Evolutionary conservation across 1,284 basidiomycete species (phyloP).

Genomic region (Rhizopogon hawkerae): DNA sequence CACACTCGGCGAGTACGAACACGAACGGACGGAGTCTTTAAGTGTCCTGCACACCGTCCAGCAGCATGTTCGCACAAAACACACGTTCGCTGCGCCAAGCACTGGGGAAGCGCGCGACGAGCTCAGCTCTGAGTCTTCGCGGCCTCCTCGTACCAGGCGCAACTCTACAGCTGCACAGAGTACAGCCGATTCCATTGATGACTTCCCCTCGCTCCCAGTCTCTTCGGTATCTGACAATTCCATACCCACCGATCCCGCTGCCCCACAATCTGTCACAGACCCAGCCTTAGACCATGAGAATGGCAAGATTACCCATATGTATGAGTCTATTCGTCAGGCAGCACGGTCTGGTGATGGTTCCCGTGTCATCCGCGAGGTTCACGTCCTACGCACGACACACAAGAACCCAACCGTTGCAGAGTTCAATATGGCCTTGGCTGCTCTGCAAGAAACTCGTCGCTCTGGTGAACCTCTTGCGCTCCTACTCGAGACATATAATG

Average conservation of each 20-base stretch:
- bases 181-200: constrained; percentile 7
- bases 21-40: constrained; percentile 32
- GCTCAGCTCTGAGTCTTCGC: constrained; percentile 14
- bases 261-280: constrained; percentile 25
- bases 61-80: constrained; percentile 47
- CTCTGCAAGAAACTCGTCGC: constrained; percentile 42
- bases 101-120: constrained; percentile 17
- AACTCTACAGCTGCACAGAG: constrained; percentile 36
- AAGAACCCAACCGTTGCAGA: constrained; percentile 30
- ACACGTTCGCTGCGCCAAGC: constrained; percentile 36
- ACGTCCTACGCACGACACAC: constrained; percentile 11
- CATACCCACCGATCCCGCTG: constrained; percentile 19
- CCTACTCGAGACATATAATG: constrained; percentile 68
- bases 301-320: constrained; percentile 20
- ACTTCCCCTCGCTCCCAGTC: constrained; percentile 12
- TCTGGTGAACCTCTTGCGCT: constrained; percentile 49
- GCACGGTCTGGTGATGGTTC: constrained; percentile 15
- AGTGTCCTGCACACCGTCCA: constrained; percentile 56
- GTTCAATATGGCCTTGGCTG: constrained; percentile 63
- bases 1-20: constrained; percentile 16
- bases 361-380: constrained; percentile 9
- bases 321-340: constrained; percentile 13
- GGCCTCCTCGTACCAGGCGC: constrained; percentile 26
- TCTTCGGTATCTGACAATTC: constrained; percentile 6
- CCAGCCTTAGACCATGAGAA: neutral